Evolutionary conservation across 2,329 filamentous ascomycete species (phyloP).

Genomic region (Stachybotrys elegans): DNA sequence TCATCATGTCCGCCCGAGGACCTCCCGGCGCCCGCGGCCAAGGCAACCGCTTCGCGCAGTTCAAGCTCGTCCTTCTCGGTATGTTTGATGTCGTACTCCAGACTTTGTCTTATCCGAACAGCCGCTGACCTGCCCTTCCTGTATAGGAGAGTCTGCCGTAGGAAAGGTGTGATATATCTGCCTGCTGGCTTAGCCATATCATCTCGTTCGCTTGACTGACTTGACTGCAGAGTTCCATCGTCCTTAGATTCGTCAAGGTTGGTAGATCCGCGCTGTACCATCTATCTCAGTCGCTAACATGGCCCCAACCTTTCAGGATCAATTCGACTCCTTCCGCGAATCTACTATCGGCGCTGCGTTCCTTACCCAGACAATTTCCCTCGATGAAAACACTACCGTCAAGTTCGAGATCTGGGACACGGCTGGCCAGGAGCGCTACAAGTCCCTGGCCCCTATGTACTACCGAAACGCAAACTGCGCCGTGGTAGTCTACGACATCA

Average conservation of each 20-base stretch:
- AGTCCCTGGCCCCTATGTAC: conserved; percentile 98
- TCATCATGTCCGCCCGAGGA: conserved; percentile 79
- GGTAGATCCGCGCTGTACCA: background rate
- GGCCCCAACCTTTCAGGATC: conserved; percentile 58
- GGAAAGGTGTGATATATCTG: conserved; percentile 69
- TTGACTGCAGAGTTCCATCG: conserved; percentile 76
- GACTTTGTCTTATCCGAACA: too few species aligned
- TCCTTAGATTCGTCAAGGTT: conserved; percentile 97
- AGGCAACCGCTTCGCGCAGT: conserved; percentile 92
- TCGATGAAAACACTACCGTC: conserved; percentile 96
- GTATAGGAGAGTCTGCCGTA: conserved; percentile 89
- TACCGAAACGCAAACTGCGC: conserved; percentile 99
- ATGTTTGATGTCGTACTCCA: conserved; percentile 32
- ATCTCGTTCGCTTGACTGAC: conserved; percentile 14
- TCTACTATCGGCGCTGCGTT: conserved; percentile 98
- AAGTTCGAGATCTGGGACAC: conserved; percentile 99
- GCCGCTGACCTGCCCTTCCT: conserved; percentile 30
- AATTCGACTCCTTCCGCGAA: conserved; percentile 97
- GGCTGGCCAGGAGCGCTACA: conserved; percentile 96
- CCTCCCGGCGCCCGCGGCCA: conserved; percentile 55
- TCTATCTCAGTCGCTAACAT: background rate
- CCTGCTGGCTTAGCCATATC: background rate
- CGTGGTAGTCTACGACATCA: conserved; percentile 98
- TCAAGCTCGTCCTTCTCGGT: conserved; percentile 97
- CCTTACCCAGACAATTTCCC: conserved; percentile 95